phyloP scores from a whole-genome alignment of 2,329 filamentous ascomycete species.

The Diaporthe nobilis region DNA sequence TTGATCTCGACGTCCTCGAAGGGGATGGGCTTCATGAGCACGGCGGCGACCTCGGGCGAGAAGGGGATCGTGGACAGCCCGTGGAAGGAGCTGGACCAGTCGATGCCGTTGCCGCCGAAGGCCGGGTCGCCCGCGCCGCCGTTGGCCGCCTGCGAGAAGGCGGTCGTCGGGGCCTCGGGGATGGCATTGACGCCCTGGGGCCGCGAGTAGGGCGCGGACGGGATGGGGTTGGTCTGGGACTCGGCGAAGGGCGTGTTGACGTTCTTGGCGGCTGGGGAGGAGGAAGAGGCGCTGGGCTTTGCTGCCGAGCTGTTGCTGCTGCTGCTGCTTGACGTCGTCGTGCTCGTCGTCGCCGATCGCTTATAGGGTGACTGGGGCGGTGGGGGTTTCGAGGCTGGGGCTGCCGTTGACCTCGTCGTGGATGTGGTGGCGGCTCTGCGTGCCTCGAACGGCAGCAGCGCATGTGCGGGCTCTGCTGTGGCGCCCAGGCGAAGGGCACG shows the following conservation, averaged over 20 bases:
- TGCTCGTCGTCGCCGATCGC: slow-evolving; percentile 33
- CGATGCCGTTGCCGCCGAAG: slow-evolving; percentile 56
- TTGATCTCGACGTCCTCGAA: slow-evolving; percentile 93
- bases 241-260: slow-evolving; percentile 38
- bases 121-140: slow-evolving; percentile 19
- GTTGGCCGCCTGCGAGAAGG: slow-evolving; percentile 35
- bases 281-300: slow-evolving; percentile 15
- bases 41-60: slow-evolving; percentile 75
- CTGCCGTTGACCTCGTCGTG: slow-evolving; percentile 6
- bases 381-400: slow-evolving; percentile 15
- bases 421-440: slow-evolving; percentile 35
- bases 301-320: background rate
- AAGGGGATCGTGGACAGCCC: slow-evolving; percentile 82
- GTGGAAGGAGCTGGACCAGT: slow-evolving; percentile 90
- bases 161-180: slow-evolving; percentile 34
- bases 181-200: slow-evolving; percentile 25
- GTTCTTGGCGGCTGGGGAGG: slow-evolving; percentile 24
- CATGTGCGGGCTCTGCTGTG: background rate
- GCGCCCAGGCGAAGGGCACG: background rate
- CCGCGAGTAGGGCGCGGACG: slow-evolving; percentile 35
- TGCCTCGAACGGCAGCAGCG: slow-evolving; percentile 11
- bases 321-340: background rate
- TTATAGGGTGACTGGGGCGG: slow-evolving; percentile 33
- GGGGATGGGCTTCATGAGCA: slow-evolving; percentile 77
- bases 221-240: slow-evolving; percentile 36